Base-by-base conservation (phyloP, 768 basidiomycete species). In the Pisolithus marmoratus region DNA sequence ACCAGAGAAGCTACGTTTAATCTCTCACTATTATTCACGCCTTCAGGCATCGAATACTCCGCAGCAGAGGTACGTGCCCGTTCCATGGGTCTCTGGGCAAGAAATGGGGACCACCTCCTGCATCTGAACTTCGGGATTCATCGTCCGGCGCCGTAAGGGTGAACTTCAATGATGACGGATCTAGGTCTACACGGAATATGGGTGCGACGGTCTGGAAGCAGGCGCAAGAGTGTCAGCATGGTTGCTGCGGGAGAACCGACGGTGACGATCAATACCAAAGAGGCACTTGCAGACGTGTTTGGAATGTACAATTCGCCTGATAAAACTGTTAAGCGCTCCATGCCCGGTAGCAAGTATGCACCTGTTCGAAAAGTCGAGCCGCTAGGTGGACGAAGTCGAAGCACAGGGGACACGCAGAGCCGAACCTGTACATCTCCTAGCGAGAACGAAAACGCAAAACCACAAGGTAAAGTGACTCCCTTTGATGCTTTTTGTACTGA, bases 191-290 rank as follows among this genome's bases (percentile, higher is more conserved):
- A 23, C 75, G 72, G 36, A 72, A 70, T 31, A 65, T 67, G 59
- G 70, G 71, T 49, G 67, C 63, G 9, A 57, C 56, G n/a, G 54
- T 51, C 56, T 0, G 59, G 61, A 17, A 59, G 63, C 48, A 72
- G 71, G 24, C 71, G 80, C 49, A 80, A 73, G 69, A 78, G 75
- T 54, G 58, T 77, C 29, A 59, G 38, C 17, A 63, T 73, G 38
- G 63, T 72, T 52, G 70, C 67, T 26, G 76, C 68, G 15, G 74
- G 72, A 15, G 90, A 92, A 65, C 88, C 90, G 4, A 92, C 90
- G 0, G 85, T 98, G 6, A 99, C 96, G 1, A 92, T 98, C 60
- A 96, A 96, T 65, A 99, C 96, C 26, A 94, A 93, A 66, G 90
- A 92, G 56, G 96, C 96, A 4, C 76, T 96, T 31, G 88, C 83